Evolutionary conservation across 306 rosid genomes (phyloP), one percentile per base, ranked within the genome.

Genomic region (Quercus bicolor): DNA sequence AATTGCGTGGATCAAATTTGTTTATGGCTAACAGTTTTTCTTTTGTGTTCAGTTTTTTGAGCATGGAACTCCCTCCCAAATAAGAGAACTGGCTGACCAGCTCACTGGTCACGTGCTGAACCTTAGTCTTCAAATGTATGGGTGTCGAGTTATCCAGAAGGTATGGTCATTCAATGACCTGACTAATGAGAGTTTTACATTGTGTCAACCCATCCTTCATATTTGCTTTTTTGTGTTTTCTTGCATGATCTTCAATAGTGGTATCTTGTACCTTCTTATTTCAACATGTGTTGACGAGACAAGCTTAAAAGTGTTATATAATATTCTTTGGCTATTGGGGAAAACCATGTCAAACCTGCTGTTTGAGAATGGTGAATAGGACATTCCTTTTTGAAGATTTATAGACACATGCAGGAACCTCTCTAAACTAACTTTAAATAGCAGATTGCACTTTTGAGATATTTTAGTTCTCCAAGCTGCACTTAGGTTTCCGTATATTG

Each of bases 81-180:
- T 90, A 89, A 90, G 97, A 85, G 99, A 95, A 77, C 84, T 95
- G 80, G 97, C 97, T 65, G 89, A 95, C 88, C 86, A 95, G 75
- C 97, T 95, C 75, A 57, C 85, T 33, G 88, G 90, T n/a, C 97
- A 95, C 68, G 97, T 95, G 68, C 90, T 95, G 79, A 84, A 94
- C 20, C 94, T 93, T 34, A 88, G 98, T 87, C 99, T 95, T 87
- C 99, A 95, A 79, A 95, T 95, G 99, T 93, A 95, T 86, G 99
- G 99, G 37, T 95, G 99, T 37, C 90, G 99, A 6, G 98, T 95
- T 77, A 95, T 95, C 79, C 99, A 95, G 80, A 95, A 95, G 98
- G 98, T 92, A 91, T 68, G 52, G 52, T 52, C 55, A 60, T 29
- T 71, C 51, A 12, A 34, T 85, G 52, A 68, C 34, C 56, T 37